Percentiles rank a stretch among this genome's conserved stretches.
These are phyloP conservation scores for Capsaspora owczarzaki DNA, from an alignment of 78 protist genomes.

Conservation along the genomic window DNA sequence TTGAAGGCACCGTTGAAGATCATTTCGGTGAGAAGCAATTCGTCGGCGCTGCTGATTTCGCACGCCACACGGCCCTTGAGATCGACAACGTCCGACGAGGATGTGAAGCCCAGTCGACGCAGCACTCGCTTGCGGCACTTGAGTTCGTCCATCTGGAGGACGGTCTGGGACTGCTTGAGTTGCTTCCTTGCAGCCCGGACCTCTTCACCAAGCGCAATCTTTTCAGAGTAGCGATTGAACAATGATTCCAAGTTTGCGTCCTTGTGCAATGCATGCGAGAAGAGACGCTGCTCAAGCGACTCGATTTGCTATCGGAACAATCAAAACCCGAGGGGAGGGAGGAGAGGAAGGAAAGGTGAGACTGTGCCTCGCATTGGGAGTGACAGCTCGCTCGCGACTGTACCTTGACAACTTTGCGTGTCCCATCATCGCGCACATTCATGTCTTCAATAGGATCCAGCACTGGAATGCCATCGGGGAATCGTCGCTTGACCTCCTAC, in stretches of 20 bases:
- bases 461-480: constrained; percentile 56
- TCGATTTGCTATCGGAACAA: constrained; percentile 13
- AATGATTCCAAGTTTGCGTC: background rate
- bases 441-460: constrained; percentile 84
- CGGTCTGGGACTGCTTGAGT: constrained; percentile 35
- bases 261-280: constrained; percentile 11
- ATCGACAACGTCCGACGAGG: background rate
- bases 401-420: background rate
- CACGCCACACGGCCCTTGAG: constrained; percentile 83
- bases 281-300: constrained; percentile 37
- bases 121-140: constrained; percentile 63
- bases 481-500: constrained; percentile 1
- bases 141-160: constrained; percentile 67
- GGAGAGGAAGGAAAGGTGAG: no score
- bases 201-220: constrained; percentile 14
- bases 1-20: constrained; percentile 71
- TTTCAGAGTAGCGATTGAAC: background rate
- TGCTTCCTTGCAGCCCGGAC: constrained; percentile 7
- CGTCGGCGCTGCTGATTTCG: constrained; percentile 69
- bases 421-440: constrained; percentile 38
- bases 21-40: constrained; percentile 69
- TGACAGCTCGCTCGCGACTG: no score
- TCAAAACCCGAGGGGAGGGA: background rate
- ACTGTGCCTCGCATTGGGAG: no score
- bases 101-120: background rate